phyloP scores from a whole-genome alignment of 306 rosid species.

The Vicia sativa region DNA sequence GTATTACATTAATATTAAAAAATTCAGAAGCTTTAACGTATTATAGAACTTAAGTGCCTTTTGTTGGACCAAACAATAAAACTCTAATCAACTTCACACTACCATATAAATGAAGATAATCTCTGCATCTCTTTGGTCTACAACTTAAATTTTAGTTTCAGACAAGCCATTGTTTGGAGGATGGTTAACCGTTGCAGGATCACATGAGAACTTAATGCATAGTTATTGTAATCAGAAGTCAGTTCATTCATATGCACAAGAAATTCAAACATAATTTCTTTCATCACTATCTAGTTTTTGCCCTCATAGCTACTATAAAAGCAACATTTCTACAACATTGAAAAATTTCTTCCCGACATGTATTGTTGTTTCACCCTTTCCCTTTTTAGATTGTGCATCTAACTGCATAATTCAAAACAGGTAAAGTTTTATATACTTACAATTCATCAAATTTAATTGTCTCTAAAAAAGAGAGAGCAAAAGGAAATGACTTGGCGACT shows the following conservation, averaged over 20 bases:
- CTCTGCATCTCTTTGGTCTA: too few species aligned
- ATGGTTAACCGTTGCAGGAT: too few species aligned
- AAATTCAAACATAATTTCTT: neutral
- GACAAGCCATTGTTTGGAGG: too few species aligned
- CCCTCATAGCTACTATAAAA: neutral
- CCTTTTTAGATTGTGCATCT: slow-evolving; percentile 75
- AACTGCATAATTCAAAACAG: slow-evolving; percentile 47
- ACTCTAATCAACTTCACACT: too few species aligned
- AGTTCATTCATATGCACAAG: slow-evolving; percentile 65
- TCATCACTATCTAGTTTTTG: neutral
- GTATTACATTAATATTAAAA: too few species aligned
- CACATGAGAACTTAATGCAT: slow-evolving; percentile 75
- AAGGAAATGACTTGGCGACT: too few species aligned
- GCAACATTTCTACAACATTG: neutral
- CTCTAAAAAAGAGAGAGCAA: too few species aligned
- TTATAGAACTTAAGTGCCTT: too few species aligned
- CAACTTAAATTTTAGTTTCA: too few species aligned
- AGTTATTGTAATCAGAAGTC: slow-evolving; percentile 64
- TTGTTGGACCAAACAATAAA: too few species aligned
- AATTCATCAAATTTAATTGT: neutral
- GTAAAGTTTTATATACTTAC: neutral
- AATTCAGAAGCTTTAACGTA: too few species aligned
- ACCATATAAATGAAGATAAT: too few species aligned
- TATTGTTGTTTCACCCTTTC: slow-evolving; percentile 79
- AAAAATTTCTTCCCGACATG: slow-evolving; percentile 47